Evolutionary conservation across 306 rosid genomes (phyloP).

Genomic region (Quercus mongolica): DNA sequence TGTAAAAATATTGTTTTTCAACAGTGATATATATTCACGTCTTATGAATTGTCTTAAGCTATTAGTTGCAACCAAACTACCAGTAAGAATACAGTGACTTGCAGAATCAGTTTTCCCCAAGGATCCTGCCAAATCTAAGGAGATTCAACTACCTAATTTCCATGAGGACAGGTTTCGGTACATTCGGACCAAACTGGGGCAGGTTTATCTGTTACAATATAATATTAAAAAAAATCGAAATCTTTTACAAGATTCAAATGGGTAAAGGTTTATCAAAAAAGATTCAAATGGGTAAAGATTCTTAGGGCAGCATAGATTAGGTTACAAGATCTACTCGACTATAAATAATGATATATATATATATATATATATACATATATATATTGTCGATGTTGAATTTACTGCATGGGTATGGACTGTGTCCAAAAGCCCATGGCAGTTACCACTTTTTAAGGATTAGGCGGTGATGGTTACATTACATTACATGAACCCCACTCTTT

Average conservation of each 20-base stretch:
- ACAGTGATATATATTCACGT: too few relatives aligned
- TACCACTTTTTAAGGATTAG: not conserved
- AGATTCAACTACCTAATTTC: not conserved
- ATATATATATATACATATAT: not conserved
- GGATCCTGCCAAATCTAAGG: not conserved
- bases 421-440: not conserved
- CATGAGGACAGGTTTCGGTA: too few relatives aligned
- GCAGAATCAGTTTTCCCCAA: too few relatives aligned
- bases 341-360: not conserved
- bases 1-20: too few relatives aligned
- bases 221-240: not conserved
- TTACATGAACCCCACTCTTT: not conserved
- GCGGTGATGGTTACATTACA: not conserved
- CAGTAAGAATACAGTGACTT: too few relatives aligned
- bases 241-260: not conserved
- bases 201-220: not conserved
- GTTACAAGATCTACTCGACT: not conserved
- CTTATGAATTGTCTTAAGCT: too few relatives aligned
- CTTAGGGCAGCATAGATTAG: not conserved
- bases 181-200: not conserved
- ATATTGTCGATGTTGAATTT: not conserved
- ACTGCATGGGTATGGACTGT: not conserved
- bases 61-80: too few relatives aligned
- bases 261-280: not conserved
- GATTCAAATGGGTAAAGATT: not conserved